Evolutionary conservation across 768 basidiomycete species (phyloP), one percentile per base, ranked within the genome.

Genomic region (Tricholoma matsutake): DNA sequence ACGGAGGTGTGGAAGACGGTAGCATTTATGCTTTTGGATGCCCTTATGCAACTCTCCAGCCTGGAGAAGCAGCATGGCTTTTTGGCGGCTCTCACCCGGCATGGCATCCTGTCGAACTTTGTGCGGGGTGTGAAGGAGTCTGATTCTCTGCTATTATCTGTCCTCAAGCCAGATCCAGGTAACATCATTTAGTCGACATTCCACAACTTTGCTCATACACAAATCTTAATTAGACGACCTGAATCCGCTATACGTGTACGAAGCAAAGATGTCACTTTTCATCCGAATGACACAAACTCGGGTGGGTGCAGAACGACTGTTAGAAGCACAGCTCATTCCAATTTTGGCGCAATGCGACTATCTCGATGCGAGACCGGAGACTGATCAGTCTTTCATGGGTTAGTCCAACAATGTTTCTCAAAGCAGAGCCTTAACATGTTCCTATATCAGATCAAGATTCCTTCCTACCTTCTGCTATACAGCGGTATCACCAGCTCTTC

Each of bases 1-100:
- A 87, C 92, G 16, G 95, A 98, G 72, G 92, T 98, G 2, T 98
- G 96, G 96, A 93, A 93, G 75, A 96, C 95, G 2, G 86, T 98
- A 14, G 92, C 96, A 8, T 98, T 95, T 70, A 90, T 95, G 80
- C 78, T 94, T 2, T 79, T 98, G 45, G 93, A 96, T 66, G 87
- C 91, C 0, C 79, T 96, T 7, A 82, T 90, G 16, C 83, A 89
- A 47, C 76, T 96, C 0, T 91, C 86, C 39, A 83, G 83, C 28
- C 72, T 77, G 53, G 89, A 94, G 64, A 89, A 86, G 73, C 87
- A 88, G 53, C 81, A 89, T 57, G 67, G 78, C 10, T 78, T 92
- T 20, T 72, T 92, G 49, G 70, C 78, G 9, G 74, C 83, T 1
- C 75, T 97, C 25, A 80, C 80, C 25, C 81, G 86, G 49, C 86